phyloP scores from a whole-genome alignment of 495 filamentous ascomycete species.

The Terfezia claveryi region DNA sequence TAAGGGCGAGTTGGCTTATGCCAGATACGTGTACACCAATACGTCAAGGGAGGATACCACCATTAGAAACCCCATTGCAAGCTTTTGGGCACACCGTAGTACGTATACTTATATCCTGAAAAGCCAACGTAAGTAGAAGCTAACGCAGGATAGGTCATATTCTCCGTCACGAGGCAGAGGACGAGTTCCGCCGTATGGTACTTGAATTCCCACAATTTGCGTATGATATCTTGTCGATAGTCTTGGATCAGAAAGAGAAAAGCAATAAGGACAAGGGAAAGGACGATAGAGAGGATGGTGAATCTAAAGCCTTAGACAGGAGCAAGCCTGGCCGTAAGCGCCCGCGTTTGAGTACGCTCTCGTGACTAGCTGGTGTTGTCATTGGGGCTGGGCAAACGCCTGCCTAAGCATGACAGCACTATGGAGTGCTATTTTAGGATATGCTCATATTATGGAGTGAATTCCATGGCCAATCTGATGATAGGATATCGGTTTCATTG shows the following conservation, averaged over 20 bases:
- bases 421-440: no score
- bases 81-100: slow-evolving; percentile 67
- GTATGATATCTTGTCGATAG: slow-evolving; percentile 62
- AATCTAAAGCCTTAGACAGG: slow-evolving; percentile 10
- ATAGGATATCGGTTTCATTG: no score
- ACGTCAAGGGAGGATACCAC: slow-evolving; percentile 43
- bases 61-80: slow-evolving; percentile 66
- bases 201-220: slow-evolving; percentile 76
- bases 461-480: no score
- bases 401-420: no score
- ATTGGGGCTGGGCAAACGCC: neutral
- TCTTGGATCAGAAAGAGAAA: slow-evolving; percentile 46
- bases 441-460: no score
- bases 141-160: slow-evolving; percentile 29
- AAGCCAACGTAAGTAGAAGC: neutral
- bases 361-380: slow-evolving; percentile 3
- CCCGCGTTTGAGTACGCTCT: slow-evolving; percentile 19
- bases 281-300: slow-evolving; percentile 12
- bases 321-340: slow-evolving; percentile 26
- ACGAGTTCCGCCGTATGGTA: slow-evolving; percentile 60
- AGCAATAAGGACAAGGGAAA: slow-evolving; percentile 18
- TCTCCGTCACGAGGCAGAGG: slow-evolving; percentile 60
- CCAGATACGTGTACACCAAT: slow-evolving; percentile 69
- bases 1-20: slow-evolving; percentile 71
- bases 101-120: neutral